Percentiles rank a stretch among this genome's conserved stretches.
Evolutionary conservation across 2,329 filamentous ascomycete genomes (phyloP).

Genomic region (Eurotiales sp.): DNA sequence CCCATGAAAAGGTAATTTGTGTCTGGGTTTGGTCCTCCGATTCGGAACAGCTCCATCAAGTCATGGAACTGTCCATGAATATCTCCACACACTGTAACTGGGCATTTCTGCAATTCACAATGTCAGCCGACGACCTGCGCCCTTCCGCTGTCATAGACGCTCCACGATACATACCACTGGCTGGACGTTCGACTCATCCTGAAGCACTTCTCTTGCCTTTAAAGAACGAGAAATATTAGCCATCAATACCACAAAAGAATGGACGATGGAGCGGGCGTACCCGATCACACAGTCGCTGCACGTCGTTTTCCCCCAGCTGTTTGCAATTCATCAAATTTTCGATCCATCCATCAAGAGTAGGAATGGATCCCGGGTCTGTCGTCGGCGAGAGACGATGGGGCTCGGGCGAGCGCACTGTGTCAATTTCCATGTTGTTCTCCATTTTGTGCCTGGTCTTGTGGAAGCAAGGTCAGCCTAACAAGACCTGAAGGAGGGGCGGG

Average conservation of each 20-base stretch:
- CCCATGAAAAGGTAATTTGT: constrained; percentile 99
- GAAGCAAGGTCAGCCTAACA: constrained; percentile 19
- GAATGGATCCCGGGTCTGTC: constrained; percentile 82
- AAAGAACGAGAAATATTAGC: constrained; percentile 11
- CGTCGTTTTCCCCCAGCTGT: constrained; percentile 90
- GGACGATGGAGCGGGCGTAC: constrained; percentile 59
- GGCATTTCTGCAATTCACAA: constrained; percentile 71
- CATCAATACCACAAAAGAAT: background rate
- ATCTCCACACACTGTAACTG: constrained; percentile 96
- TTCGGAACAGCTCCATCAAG: constrained; percentile 99
- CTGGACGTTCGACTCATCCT: constrained; percentile 98
- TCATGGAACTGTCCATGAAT: constrained; percentile 99
- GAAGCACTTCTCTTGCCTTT: constrained; percentile 89
- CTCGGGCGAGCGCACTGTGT: constrained; percentile 81
- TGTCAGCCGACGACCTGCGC: constrained; percentile 17
- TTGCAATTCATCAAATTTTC: constrained; percentile 98
- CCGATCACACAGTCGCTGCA: constrained; percentile 97
- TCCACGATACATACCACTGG: constrained; percentile 70
- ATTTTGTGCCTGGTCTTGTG: constrained; percentile 51
- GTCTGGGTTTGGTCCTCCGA: constrained; percentile 94
- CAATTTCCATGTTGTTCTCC: constrained; percentile 97
- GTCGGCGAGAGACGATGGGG: constrained; percentile 70
- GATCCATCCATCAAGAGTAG: constrained; percentile 96
- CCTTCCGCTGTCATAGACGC: background rate
- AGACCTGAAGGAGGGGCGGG: constrained; percentile 24